Percentiles rank a stretch among this genome's conserved stretches.
phyloP scores from a whole-genome alignment of 2,329 filamentous ascomycete species.

The Cladosporium sp. region DNA sequence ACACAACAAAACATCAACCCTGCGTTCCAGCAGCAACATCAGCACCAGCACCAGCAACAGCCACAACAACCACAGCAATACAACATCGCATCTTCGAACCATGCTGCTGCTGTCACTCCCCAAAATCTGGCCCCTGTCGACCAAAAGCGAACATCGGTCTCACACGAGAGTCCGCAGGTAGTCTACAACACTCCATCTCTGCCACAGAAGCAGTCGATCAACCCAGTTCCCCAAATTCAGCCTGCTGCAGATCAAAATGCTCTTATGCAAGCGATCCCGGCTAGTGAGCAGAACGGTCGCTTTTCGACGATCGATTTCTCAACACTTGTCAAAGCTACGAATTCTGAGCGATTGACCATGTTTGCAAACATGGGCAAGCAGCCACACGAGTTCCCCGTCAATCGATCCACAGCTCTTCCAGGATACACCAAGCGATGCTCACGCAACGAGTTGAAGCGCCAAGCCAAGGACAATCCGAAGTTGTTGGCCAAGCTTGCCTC shows the following conservation, averaged over 20 bases:
- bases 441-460: conserved; percentile 48
- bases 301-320: conserved; percentile 47
- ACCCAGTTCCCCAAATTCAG: conserved; percentile 35
- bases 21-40: conserved; percentile 25
- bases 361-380: conserved; percentile 48
- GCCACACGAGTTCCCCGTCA: conserved; percentile 45
- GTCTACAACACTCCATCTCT: conserved; percentile 8
- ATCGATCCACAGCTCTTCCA: conserved; percentile 49
- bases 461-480: conserved; percentile 46
- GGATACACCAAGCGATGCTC: conserved; percentile 48
- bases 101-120: conserved; percentile 35
- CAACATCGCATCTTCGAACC: conserved; percentile 21
- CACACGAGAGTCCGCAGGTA: conserved; percentile 1
- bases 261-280: conserved; percentile 35
- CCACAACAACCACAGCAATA: conserved; percentile 18
- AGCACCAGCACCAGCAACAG: conserved; percentile 18
- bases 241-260: conserved; percentile 32
- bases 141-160: background rate
- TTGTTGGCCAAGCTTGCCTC: conserved; percentile 39
- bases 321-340: conserved; percentile 46
- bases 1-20: conserved; percentile 26
- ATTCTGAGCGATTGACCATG: conserved; percentile 46
- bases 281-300: conserved; percentile 37
- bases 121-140: conserved; percentile 31
- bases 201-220: conserved; percentile 15